Base-by-base conservation (phyloP, 2,329 filamentous ascomycete species). In the Fusarium sp. region DNA sequence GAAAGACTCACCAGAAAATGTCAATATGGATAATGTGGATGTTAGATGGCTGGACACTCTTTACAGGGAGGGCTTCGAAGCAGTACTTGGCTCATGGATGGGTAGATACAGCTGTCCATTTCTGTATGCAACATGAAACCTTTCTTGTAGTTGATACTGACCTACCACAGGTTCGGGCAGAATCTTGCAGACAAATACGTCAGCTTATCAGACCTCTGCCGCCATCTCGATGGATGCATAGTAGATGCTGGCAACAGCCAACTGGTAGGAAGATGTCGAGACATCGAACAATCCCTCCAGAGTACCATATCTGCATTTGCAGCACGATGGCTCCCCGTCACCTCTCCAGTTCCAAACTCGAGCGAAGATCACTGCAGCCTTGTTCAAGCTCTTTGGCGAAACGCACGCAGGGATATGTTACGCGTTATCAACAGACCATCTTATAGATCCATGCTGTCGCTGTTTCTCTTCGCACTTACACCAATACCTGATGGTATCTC, bases 1-100 rank as follows among this genome's bases (percentile, higher is more conserved):
- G 10, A 37, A 30, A 4, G 20, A 13, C 17, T 3, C 19, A n/a
- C n/a, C 6, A 2, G 22, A 25, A 6, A 19, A 30, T 37, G 27
- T 39, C 11, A n/a, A n/a, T 4, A 57, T 67, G 14, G 56, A 59
- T 33, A 37, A 62, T 3, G 10, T 46, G 0, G 74, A 75, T 43
- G 63, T 41, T 2, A 49, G 50, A 37, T 77, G 74, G 73, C 66
- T 77, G 4, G 67, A 71, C 14, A 62, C 51, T 10, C 73, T 81
- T 11, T 81, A 79, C 59, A 66, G 73, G 30, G 69, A 71, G 41
- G 76, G 77, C 0, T 82, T 81, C 37, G 79, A 81, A 47, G 72
- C 75, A 4, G 73, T 81, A 1, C 81, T 82, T 66, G 80, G 80
- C 3, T 81, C 78, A 0, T 82, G 79, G 79, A 75, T 82, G 71